Evolutionary conservation across 148 eudicot species (phyloP).

Genomic region (Beta vulgaris): DNA sequence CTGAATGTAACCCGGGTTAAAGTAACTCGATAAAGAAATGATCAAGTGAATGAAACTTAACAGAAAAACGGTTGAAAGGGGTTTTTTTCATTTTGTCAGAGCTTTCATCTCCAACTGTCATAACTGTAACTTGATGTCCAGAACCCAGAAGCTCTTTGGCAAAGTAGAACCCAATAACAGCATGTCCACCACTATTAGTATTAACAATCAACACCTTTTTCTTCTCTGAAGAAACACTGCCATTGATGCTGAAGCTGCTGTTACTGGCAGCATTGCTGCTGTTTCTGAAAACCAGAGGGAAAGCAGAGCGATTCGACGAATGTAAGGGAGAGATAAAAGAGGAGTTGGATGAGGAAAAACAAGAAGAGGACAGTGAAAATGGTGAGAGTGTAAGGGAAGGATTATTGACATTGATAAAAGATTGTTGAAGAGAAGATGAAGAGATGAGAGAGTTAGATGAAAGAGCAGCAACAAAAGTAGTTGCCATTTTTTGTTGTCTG

Average conservation of each 20-base stretch:
- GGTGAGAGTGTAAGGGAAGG: slow-evolving; percentile 27
- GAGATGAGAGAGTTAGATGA: slow-evolving; percentile 41
- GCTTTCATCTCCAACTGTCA: slow-evolving; percentile 83
- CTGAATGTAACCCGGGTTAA: background rate
- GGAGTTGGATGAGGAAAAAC: slow-evolving; percentile 29
- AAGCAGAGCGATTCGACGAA: slow-evolving; percentile 12
- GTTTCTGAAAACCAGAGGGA: slow-evolving; percentile 26
- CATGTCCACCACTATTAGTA: slow-evolving; percentile 89
- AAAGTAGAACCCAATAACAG: slow-evolving; percentile 90
- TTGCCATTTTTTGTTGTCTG: slow-evolving; percentile 59
- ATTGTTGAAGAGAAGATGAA: slow-evolving; percentile 29
- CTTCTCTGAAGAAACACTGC: slow-evolving; percentile 43
- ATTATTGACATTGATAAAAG: slow-evolving; percentile 3
- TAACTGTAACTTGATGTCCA: slow-evolving; percentile 77
- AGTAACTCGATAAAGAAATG: background rate
- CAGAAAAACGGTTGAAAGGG: slow-evolving; percentile 84
- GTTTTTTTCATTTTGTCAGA: slow-evolving; percentile 99
- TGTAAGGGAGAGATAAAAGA: slow-evolving; percentile 27
- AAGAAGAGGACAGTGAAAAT: slow-evolving; percentile 36
- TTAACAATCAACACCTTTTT: slow-evolving; percentile 79
- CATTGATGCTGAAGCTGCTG: slow-evolving; percentile 34
- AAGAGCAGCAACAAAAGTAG: slow-evolving; percentile 38
- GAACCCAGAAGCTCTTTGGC: slow-evolving; percentile 79
- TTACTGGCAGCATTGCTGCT: slow-evolving; percentile 11
- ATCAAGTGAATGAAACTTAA: slow-evolving; percentile 19